A percentile compares a stretch with the other conserved stretches of the same genome.
Conservation (phyloP, 352 stramenopile species). For the Blastocystis sp. region DNA sequence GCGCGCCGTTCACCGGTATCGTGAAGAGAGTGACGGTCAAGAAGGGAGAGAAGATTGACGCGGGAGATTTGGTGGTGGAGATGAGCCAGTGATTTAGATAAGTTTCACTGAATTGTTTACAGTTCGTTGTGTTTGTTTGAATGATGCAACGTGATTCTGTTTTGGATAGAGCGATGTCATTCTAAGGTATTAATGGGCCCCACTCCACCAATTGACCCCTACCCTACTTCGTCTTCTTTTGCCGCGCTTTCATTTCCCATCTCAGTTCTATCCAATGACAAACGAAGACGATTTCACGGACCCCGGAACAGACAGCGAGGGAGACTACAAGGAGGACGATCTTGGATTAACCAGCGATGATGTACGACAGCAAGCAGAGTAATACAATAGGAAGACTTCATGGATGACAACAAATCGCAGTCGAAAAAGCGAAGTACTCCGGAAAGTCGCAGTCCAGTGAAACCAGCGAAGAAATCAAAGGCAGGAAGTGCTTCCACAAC, state of each 20-base stretch:
- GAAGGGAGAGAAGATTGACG: slow-evolving; percentile 82
- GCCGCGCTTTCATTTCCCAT: background rate
- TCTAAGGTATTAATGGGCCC: no score
- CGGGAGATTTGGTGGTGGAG: slow-evolving; percentile 83
- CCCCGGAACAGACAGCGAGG: background rate
- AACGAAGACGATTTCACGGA: background rate
- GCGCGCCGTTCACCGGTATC: slow-evolving; percentile 74
- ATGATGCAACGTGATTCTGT: background rate
- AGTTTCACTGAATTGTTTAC: no score
- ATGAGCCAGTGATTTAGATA: no score
- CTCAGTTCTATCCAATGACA: background rate
- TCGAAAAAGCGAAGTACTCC: background rate
- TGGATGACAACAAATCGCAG: background rate
- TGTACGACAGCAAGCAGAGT: background rate
- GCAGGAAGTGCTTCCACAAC: background rate
- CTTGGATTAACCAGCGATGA: background rate
- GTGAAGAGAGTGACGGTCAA: slow-evolving; percentile 77
- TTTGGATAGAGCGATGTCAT: no score
- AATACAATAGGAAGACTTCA: slow-evolving; percentile 3
- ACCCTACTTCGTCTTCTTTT: background rate
- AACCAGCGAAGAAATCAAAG: slow-evolving; percentile 45
- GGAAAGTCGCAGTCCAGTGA: background rate
- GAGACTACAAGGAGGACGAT: background rate
- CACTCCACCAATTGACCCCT: no score
- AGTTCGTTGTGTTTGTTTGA: background rate